Evolutionary conservation across 331 rosid genomes (phyloP).

Genomic region (Cydonia oblonga): DNA sequence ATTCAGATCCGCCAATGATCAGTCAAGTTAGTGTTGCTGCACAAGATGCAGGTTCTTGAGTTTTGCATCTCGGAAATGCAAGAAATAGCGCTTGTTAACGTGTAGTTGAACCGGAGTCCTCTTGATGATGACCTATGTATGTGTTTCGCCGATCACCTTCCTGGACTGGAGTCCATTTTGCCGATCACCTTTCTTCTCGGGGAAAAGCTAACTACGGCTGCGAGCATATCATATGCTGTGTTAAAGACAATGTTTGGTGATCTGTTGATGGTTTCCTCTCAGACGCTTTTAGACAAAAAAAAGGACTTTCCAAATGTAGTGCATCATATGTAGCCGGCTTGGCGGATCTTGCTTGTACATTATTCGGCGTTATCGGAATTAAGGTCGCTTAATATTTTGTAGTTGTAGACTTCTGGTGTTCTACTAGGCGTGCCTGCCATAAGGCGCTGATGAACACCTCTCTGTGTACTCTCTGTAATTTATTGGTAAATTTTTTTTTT

Average conservation of each 20-base stretch:
- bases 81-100: neutral
- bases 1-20: conserved; percentile 19
- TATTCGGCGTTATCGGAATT: neutral
- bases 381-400: neutral
- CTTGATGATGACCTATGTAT: no score
- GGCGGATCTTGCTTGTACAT: neutral
- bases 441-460: neutral
- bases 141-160: no score
- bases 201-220: no score
- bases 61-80: neutral
- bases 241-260: no score
- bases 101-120: no score
- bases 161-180: no score
- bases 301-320: no score
- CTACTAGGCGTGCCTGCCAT: neutral
- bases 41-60: conserved; percentile 37
- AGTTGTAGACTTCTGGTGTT: no score
- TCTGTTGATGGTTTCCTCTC: no score
- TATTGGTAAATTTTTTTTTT: neutral
- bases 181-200: no score
- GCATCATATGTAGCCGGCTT: neutral
- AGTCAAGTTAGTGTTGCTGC: conserved; percentile 29
- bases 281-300: no score
- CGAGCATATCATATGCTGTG: no score
- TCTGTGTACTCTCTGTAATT: neutral